Evolutionary conservation across 2,329 filamentous ascomycete species (phyloP).

Genomic region (Alternaria longipes): DNA sequence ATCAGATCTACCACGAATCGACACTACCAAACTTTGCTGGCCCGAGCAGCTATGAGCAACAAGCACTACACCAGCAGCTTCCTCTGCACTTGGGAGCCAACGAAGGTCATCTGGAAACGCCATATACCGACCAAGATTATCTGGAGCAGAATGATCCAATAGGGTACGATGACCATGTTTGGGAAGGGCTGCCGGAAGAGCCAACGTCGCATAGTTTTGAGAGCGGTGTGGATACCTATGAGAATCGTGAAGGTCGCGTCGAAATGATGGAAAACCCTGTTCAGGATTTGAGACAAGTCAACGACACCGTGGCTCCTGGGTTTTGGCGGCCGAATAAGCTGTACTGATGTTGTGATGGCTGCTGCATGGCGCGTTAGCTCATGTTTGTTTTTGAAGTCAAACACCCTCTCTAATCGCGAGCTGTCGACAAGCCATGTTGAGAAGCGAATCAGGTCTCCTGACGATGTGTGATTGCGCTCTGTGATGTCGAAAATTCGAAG

Average conservation of each 20-base stretch:
- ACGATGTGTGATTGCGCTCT: background rate
- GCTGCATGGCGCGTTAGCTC: background rate
- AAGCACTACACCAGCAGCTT: slow-evolving; percentile 27
- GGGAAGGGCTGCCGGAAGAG: slow-evolving; percentile 8
- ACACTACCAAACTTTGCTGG: slow-evolving; percentile 23
- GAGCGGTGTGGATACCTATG: background rate
- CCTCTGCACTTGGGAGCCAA: background rate
- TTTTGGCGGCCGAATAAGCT: slow-evolving; percentile 59
- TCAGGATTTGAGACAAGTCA: slow-evolving; percentile 9
- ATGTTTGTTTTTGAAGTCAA: background rate
- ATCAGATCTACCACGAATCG: slow-evolving; percentile 13
- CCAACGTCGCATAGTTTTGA: background rate
- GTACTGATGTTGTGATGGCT: slow-evolving; percentile 47
- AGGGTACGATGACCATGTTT: background rate
- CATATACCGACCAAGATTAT: slow-evolving; percentile 1
- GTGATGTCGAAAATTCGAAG: background rate
- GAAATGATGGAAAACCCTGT: slow-evolving; percentile 5
- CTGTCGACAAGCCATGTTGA: background rate
- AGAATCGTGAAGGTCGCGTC: background rate
- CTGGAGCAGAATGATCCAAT: slow-evolving; percentile 4
- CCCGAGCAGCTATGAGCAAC: slow-evolving; percentile 40
- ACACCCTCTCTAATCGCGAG: background rate
- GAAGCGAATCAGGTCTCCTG: background rate
- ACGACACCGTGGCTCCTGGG: slow-evolving; percentile 33
- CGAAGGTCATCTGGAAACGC: background rate